Base-by-base conservation (phyloP, 768 basidiomycete genomes). In the Lentinula edodes region DNA sequence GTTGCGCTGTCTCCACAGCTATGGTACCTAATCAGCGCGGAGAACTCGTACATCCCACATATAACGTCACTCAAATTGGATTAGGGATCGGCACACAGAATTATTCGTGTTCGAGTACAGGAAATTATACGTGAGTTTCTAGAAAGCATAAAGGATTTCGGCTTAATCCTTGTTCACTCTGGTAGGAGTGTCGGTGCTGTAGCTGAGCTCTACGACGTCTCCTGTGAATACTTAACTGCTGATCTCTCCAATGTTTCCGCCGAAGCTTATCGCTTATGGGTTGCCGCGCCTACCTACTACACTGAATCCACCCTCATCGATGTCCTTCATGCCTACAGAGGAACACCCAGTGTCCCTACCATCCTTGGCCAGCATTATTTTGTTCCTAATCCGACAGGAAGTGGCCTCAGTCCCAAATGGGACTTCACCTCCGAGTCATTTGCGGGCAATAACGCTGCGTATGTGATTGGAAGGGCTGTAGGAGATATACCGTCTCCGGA, bases 311-410 rank as follows among this genome's bases (percentile, higher is more conserved):
- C 45, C 13, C 38, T 51, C 38, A 48, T 62, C 36, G 32, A 15
- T 45, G 20, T 42, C 34, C 16, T 52, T 20, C 5, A 64, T 46
- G 52, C 62, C 28, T 50, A 23, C 42, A 13, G 38, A 39, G 38
- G 38, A 8, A 39, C 13, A 13, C 7, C 38, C 38, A 10, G 16
- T 16, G 35, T 55, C 7, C 28, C 38, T 23, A 6, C 34, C 50
- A 46, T 61, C 20, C 32, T 80, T 34, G 80, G 80, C 13, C 77
- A 83, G 62, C 85, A 89, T 64, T 87, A 80, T 74, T 89, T 85
- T 69, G 74, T 83, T 36, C 67, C 73, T 0, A 80, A 80, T 67
- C 65, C 74, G 58, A 70, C 75, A 3, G 79, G 76, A 5, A 68
- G 68, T 3, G 80, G 79, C 16, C 36, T 73, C 32, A 72, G 74